Conservation (phyloP, 164 flowering plant species). For the Pachysandra terminalis region DNA sequence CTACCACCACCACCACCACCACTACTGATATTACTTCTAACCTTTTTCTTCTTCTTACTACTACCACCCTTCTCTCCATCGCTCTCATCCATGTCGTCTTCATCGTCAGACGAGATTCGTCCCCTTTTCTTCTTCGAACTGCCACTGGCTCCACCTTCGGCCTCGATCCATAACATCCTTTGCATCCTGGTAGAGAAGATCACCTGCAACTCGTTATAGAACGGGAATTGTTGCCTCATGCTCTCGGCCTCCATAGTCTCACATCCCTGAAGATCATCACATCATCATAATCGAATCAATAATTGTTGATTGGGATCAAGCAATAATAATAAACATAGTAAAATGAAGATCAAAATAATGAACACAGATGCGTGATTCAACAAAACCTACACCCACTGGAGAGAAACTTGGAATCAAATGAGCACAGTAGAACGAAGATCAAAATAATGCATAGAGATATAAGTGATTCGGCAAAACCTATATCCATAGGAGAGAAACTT, state of each 20-base stretch:
- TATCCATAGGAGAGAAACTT: no score
- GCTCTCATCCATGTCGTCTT: constrained; percentile 52
- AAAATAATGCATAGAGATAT: no score
- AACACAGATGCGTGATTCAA: no score
- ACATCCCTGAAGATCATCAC: constrained; percentile 47
- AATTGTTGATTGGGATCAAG: no score
- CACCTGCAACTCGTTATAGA: constrained; percentile 71
- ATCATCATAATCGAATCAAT: background rate
- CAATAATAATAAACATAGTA: no score
- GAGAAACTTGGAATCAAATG: no score
- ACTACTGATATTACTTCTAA: constrained; percentile 3
- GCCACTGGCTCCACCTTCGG: constrained; percentile 22
- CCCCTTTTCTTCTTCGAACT: constrained; percentile 43
- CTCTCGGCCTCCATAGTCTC: constrained; percentile 77
- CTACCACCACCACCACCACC: constrained; percentile 7
- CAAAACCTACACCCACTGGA: no score
- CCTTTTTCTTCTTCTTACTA: constrained; percentile 33
- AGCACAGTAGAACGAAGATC: no score
- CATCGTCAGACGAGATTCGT: constrained; percentile 57
- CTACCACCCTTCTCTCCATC: constrained; percentile 26
- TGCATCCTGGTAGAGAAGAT: constrained; percentile 76
- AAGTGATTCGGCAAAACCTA: no score
- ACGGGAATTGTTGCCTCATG: constrained; percentile 76
- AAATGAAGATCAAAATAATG: no score
- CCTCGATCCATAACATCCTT: constrained; percentile 66